Percentiles rank a stretch among this genome's conserved stretches.
These are phyloP conservation scores for Gardenia jasminoides DNA, from an alignment of 257 asterid species.

Conservation along the genomic window DNA sequence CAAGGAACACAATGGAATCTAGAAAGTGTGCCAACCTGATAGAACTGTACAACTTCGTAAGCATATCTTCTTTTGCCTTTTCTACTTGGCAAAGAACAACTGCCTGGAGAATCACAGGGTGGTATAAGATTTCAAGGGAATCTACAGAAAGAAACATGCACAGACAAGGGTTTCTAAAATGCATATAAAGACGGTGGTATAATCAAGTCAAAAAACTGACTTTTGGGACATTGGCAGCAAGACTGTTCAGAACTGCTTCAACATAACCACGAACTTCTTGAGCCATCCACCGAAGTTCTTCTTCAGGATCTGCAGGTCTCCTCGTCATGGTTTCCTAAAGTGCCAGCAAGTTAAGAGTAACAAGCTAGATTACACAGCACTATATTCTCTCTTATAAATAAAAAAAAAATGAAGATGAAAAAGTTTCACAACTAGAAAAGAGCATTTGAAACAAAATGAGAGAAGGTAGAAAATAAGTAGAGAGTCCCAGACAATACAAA, in stretches of 20 bases:
- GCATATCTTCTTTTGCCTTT: constrained; percentile 97
- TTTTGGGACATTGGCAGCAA: constrained; percentile 94
- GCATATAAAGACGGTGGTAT: neutral
- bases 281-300: constrained; percentile 97
- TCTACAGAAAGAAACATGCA: neutral
- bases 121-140: neutral
- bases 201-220: constrained; percentile 34
- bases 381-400: neutral
- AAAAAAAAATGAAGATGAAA: neutral
- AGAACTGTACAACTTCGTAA: constrained; percentile 84
- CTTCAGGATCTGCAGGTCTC: constrained; percentile 92
- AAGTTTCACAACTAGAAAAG: neutral
- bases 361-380: neutral
- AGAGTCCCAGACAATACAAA: neutral
- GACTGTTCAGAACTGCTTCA: constrained; percentile 94
- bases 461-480: too few species aligned
- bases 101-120: constrained; percentile 51
- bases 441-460: neutral
- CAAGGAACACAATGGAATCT: constrained; percentile 8
- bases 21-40: constrained; percentile 53
- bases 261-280: constrained; percentile 98
- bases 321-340: constrained; percentile 77
- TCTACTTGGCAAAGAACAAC: constrained; percentile 96
- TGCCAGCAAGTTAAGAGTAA: neutral
- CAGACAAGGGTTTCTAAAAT: neutral